A percentile compares a stretch with the other conserved stretches of the same genome.
phyloP scores from a whole-genome alignment of 176 grass and related monocot genomes.

The Eleusine indica region DNA sequence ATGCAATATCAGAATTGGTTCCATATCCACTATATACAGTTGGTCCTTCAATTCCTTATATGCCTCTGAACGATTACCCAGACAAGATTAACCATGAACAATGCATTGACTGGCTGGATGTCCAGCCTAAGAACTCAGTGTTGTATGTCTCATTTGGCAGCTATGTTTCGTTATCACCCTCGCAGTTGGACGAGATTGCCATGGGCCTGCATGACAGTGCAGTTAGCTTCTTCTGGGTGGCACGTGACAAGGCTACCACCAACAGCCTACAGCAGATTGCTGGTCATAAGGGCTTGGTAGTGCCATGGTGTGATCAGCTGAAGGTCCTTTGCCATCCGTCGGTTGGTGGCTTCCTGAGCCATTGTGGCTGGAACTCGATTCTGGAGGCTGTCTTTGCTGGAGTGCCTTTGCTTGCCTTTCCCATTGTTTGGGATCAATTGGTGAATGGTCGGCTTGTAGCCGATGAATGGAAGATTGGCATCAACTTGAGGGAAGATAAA shows the following conservation, averaged over 20 bases:
- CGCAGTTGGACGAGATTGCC: conserved; percentile 61
- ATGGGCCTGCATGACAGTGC: conserved; percentile 39
- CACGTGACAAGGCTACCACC: conserved; percentile 40
- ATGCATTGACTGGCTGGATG: conserved; percentile 52
- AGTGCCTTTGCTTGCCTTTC: conserved; percentile 57
- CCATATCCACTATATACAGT: conserved; percentile 48
- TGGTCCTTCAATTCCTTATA: conserved; percentile 48
- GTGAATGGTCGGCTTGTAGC: conserved; percentile 50
- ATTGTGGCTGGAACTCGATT: conserved; percentile 82
- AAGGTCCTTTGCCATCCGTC: conserved; percentile 61
- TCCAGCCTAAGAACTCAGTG: conserved; percentile 50
- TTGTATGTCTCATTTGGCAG: conserved; percentile 80
- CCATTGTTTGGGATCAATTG: conserved; percentile 66
- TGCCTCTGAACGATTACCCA: neutral
- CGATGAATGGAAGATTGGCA: conserved; percentile 59
- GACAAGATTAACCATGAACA: neutral
- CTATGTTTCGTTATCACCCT: conserved; percentile 37
- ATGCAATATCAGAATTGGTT: conserved; percentile 20
- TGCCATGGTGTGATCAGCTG: conserved; percentile 76
- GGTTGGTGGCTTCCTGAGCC: conserved; percentile 71
- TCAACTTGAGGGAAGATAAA: conserved; percentile 51
- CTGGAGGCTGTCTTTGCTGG: conserved; percentile 55
- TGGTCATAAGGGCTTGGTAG: conserved; percentile 50
- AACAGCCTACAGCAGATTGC: neutral
- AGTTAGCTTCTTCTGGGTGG: conserved; percentile 60